These are phyloP conservation scores for Ustulina deusta DNA, from an alignment of 2,329 filamentous ascomycete genomes.

Conservation along the genomic window DNA sequence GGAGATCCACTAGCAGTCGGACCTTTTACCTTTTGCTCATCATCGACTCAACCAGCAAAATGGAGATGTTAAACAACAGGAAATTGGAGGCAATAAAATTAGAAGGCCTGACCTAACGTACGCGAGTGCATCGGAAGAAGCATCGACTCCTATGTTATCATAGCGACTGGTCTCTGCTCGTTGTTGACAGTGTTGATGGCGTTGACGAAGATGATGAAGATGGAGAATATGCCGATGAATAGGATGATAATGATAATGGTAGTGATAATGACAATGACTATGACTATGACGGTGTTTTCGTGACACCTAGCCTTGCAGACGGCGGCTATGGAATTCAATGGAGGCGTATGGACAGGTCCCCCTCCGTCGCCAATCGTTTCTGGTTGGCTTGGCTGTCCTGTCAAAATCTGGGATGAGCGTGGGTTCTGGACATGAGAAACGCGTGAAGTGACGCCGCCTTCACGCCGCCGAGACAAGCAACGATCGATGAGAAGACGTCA, in stretches of 20 bases:
- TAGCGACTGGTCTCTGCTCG: not conserved
- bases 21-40: slow-evolving; percentile 63
- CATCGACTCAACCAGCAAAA: slow-evolving; percentile 53
- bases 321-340: slow-evolving; percentile 30
- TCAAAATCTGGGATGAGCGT: slow-evolving; percentile 17
- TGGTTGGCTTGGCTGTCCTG: slow-evolving; percentile 14
- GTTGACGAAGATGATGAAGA: not conserved
- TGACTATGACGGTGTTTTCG: slow-evolving; percentile 13
- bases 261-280: not conserved
- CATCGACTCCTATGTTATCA: slow-evolving; percentile 15
- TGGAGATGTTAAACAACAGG: not conserved
- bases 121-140: slow-evolving; percentile 21
- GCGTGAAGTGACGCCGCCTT: slow-evolving; percentile 7
- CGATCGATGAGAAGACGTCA: not conserved
- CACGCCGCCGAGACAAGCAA: not conserved
- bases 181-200: not conserved
- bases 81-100: not conserved
- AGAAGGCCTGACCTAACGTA: slow-evolving; percentile 21
- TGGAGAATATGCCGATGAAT: not conserved
- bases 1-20: slow-evolving; percentile 56
- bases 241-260: not conserved
- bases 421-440: slow-evolving; percentile 2
- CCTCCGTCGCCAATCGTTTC: slow-evolving; percentile 23
- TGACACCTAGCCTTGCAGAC: slow-evolving; percentile 36
- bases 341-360: slow-evolving; percentile 30